Evolutionary conservation across 305 asterid genomes (phyloP), one percentile per base, ranked within the genome.

Genomic region (Fraxinus baroniana): DNA sequence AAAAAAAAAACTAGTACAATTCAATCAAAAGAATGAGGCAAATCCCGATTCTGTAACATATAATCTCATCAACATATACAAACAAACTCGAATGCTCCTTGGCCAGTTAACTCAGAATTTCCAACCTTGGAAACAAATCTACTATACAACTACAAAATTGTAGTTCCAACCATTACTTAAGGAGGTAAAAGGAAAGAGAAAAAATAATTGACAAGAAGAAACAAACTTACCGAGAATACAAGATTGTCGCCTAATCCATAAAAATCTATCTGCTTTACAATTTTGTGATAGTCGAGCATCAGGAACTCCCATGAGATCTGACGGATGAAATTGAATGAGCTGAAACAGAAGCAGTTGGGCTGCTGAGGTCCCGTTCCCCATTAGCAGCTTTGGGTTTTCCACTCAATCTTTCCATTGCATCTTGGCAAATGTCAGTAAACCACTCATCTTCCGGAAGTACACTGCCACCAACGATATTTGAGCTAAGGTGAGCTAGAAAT

Each of bases 281-380:
- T 76, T 81, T 79, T 22, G 87, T 20, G 79, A 76, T 73, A 83
- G 46, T 71, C 35, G 77, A 62, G 75, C 86, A 74, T 92, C 91
- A 94, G 72, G 91, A 89, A 87, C 99, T 94, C 83, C 99, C 98
- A 82, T 91, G 98, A 84, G 99, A 96, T 89, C 97, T 87, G 81
- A 86, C 90, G 2, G 99, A 96, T 44, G 99, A 92, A 39, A 92
- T 87, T 6, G 99, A 96, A 81, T 96, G 99, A 20, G 98, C 99
- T 26, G 99, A 96, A 84, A 96, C 94, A 8, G 99, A 95, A 74
- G 99, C 98, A n/a, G 99, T 94, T 41, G 98, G 99, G 86, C 99
- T 96, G 91, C 90, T 93, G 71, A 86, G 91, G 75, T 94, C 98
- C 78, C 97, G 83, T 70, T 96, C 99, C 82, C 98, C 98, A 35